Evolutionary conservation across 2,329 filamentous ascomycete species (phyloP).

Genomic region (Thielaviopsis populi): DNA sequence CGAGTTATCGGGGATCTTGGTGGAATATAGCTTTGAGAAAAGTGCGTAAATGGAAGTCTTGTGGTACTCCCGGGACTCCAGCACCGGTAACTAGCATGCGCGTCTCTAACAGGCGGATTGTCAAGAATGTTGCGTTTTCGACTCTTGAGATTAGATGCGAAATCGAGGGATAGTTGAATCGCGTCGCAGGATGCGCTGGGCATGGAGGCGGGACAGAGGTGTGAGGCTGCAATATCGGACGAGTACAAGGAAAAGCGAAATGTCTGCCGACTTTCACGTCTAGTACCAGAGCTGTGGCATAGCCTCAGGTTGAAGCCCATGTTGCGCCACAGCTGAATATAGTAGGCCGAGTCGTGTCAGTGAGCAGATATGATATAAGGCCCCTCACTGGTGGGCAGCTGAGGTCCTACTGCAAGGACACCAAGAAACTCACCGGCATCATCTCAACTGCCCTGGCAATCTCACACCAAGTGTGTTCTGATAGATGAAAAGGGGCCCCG

Average conservation of each 20-base stretch:
- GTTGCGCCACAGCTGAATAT: constrained; percentile 13
- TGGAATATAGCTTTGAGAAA: constrained; percentile 13
- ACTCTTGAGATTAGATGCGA: not conserved
- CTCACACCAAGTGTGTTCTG: constrained; percentile 4
- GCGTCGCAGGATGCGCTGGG: constrained; percentile 9
- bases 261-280: not conserved
- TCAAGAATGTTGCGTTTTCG: not conserved
- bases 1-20: not conserved
- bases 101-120: not conserved
- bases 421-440: constrained; percentile 12
- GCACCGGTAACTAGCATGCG: not conserved
- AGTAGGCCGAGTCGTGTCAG: not conserved
- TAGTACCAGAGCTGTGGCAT: constrained; percentile 4
- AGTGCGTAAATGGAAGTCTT: constrained; percentile 10
- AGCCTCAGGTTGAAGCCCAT: constrained; percentile 13
- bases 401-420: not conserved
- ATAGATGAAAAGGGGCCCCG: constrained; percentile 9
- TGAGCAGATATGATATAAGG: not conserved
- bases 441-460: constrained; percentile 9
- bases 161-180: constrained; percentile 6
- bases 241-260: constrained; percentile 15
- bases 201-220: constrained; percentile 9
- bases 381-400: too few relatives aligned
- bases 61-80: not conserved
- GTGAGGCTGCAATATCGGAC: constrained; percentile 15